Conservation (phyloP, 805 yeast genomes). For the Schizosaccharomyces pombe region DNA sequence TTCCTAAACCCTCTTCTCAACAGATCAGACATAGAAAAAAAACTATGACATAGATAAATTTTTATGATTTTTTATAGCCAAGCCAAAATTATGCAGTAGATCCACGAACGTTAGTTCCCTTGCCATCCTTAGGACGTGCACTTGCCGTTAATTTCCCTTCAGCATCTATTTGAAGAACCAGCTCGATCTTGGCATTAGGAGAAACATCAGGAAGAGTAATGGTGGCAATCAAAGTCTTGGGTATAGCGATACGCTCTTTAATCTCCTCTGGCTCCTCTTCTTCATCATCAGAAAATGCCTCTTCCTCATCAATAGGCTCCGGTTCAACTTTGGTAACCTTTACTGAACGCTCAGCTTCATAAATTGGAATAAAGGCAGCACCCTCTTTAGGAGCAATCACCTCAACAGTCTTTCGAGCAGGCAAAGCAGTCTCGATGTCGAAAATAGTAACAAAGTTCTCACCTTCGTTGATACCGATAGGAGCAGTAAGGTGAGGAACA, state of each 20-base stretch:
- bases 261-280: constrained; percentile 74
- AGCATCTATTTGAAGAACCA: constrained; percentile 37
- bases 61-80: not conserved
- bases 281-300: constrained; percentile 27
- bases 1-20: no score
- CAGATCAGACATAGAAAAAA: no score
- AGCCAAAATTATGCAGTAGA: not conserved
- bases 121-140: constrained; percentile 19
- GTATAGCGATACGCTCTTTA: constrained; percentile 47
- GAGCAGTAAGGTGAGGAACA: constrained; percentile 65
- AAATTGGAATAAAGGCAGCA: constrained; percentile 42
- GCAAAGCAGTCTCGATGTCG: constrained; percentile 69
- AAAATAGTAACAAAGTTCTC: constrained; percentile 43
- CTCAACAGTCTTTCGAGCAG: constrained; percentile 54
- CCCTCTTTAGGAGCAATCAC: constrained; percentile 38
- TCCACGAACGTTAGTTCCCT: constrained; percentile 8
- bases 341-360: constrained; percentile 66
- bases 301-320: constrained; percentile 29
- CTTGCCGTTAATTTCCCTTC: constrained; percentile 42
- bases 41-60: no score
- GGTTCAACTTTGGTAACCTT: constrained; percentile 61
- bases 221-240: constrained; percentile 21
- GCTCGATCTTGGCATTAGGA: constrained; percentile 38
- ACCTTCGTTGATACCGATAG: constrained; percentile 61
- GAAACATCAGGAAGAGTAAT: constrained; percentile 54